Percentiles rank a stretch among this genome's conserved stretches.
These are phyloP conservation scores for Trametopsis cervina DNA, from an alignment of 768 basidiomycete genomes.

Conservation along the genomic window DNA sequence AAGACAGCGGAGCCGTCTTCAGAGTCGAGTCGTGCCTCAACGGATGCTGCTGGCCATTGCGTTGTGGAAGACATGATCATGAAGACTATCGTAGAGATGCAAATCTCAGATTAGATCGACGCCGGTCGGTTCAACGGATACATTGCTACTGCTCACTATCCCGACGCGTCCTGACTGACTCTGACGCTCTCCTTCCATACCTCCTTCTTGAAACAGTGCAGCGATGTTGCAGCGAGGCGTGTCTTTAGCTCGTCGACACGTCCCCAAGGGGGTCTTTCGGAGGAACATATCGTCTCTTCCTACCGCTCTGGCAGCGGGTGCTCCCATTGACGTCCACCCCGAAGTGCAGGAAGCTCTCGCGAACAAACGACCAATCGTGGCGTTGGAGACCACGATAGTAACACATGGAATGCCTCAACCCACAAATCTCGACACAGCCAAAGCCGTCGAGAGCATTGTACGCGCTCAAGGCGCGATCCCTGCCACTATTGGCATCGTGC, in stretches of 20 bases:
- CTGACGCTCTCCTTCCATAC: too few species aligned
- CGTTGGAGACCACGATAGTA: slow-evolving; percentile 87
- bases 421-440: slow-evolving; percentile 62
- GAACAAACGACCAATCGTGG: slow-evolving; percentile 64
- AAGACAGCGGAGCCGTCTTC: slow-evolving; percentile 47
- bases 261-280: neutral
- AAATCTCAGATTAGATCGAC: neutral
- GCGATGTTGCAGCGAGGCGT: neutral
- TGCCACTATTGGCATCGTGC: slow-evolving; percentile 83
- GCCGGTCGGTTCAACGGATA: neutral
- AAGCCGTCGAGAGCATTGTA: slow-evolving; percentile 66
- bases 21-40: slow-evolving; percentile 35
- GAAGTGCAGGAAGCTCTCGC: slow-evolving; percentile 81
- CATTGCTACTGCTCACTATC: neutral
- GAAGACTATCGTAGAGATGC: too few species aligned
- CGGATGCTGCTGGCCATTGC: slow-evolving; percentile 26
- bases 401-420: slow-evolving; percentile 91
- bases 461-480: slow-evolving; percentile 73
- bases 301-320: slow-evolving; percentile 16
- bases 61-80: slow-evolving; percentile 3
- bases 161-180: too few species aligned
- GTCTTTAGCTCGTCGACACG: neutral
- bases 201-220: too few species aligned
- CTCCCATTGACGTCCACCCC: slow-evolving; percentile 61
- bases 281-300: slow-evolving; percentile 13